Evolutionary conservation across 2,329 filamentous ascomycete species (phyloP).

Genomic region (Neonectria hederae): DNA sequence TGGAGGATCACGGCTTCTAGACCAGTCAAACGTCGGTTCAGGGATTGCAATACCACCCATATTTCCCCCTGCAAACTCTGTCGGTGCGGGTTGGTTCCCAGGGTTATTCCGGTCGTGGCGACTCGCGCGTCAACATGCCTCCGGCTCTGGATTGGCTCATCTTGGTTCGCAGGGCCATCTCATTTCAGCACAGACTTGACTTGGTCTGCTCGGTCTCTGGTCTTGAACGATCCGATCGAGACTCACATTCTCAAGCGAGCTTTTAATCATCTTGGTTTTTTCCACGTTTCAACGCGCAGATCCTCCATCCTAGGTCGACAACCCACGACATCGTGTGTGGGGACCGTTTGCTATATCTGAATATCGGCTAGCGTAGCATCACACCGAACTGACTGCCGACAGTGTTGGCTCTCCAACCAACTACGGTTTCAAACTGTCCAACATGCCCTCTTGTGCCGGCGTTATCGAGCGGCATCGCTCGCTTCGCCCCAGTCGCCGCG

Average conservation of each 20-base stretch:
- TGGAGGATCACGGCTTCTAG: background rate
- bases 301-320: background rate
- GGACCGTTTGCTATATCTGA: background rate
- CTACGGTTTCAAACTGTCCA: background rate
- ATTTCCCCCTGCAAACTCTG: too few relatives aligned
- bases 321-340: background rate
- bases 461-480: background rate
- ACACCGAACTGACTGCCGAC: background rate
- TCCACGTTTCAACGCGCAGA: background rate
- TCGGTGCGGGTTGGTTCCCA: background rate
- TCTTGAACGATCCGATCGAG: constrained; percentile 4
- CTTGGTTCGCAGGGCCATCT: background rate
- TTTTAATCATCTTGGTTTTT: background rate
- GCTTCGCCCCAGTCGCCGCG: background rate
- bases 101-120: background rate
- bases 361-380: background rate
- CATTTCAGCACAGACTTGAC: constrained; percentile 12
- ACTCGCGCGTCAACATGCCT: constrained; percentile 1
- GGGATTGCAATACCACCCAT: too few relatives aligned
- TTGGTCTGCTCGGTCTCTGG: background rate
- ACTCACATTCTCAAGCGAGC: background rate
- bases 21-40: background rate
- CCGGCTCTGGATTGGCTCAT: constrained; percentile 11
- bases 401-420: background rate
- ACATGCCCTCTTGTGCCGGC: constrained; percentile 1